Evolutionary conservation across 2,329 filamentous ascomycete genomes (phyloP), one percentile per base, ranked within the genome.

Genomic region (Xylogone sp.): DNA sequence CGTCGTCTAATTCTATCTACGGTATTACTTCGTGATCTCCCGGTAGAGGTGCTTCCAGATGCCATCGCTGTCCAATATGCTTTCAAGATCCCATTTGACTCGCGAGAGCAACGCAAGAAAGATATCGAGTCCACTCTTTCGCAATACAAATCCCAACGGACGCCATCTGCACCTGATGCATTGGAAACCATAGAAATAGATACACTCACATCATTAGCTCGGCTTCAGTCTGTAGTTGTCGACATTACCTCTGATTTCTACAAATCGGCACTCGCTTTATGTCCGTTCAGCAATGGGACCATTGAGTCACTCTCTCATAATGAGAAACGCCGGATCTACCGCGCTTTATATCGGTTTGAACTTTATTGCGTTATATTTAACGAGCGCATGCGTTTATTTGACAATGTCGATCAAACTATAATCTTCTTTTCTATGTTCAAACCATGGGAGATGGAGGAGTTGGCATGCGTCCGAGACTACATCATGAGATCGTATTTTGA

Each of bases 361-460:
- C 24, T 54, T n/a, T 51, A 46, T 42, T 18, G 22, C 3, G 19
- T 10, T 10, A 43, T 43, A 12, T 54, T 49, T 13, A 51, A 19
- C 29, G 24, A 43, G 9, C 43, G 20, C 21, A 27, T 27, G 13
- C 12, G n/a, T 20, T n/a, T 44, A 31, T 45, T 55, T 45, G 43
- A 45, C 31, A 19, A 22, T 2, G 44, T 44, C 12, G 45, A 52
- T 49, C 19, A 42, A 12, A 24, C 22, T 6, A 34, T 34, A 3
- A 21, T 47, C 12, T 52, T 50, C 34, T 46, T 52, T 29, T 47
- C 49, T 4, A 16, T 47, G 13, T 55, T 52, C 43, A 42, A 47
- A 21, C 5, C 8, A 9, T 52, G 46, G 53, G 53, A 55, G 24
- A 46, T 55, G 6, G 49, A 55, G 39, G 50, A 55, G 31, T 19